Conservation (phyloP, 768 basidiomycete species). For the Trametes villosa region DNA sequence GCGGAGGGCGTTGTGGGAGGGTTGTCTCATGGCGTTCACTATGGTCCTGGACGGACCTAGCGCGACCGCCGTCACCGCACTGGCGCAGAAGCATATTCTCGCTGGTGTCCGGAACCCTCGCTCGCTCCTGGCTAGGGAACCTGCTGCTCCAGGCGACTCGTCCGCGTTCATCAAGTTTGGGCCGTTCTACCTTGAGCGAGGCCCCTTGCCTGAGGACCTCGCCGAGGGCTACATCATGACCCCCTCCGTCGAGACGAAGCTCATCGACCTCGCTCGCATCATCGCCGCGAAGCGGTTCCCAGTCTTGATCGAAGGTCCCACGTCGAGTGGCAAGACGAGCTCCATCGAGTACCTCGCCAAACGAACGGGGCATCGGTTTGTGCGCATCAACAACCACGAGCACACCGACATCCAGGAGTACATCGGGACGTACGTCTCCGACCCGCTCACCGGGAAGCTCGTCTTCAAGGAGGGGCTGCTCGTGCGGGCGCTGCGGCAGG, state of each 20-base stretch:
- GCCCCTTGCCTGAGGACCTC: constrained; percentile 63
- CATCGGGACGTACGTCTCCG: constrained; percentile 94
- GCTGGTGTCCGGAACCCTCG: constrained; percentile 77
- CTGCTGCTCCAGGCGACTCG: constrained; percentile 50
- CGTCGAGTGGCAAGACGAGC: constrained; percentile 96
- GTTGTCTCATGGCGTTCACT: constrained; percentile 96
- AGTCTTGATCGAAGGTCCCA: constrained; percentile 96
- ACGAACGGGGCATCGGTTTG: constrained; percentile 91
- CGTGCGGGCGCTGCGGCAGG: constrained; percentile 86
- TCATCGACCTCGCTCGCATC: constrained; percentile 93
- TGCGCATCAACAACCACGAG: constrained; percentile 99
- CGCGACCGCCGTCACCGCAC: constrained; percentile 60
- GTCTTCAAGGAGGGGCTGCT: constrained; percentile 94
- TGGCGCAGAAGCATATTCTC: constrained; percentile 81
- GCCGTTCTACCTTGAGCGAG: constrained; percentile 87
- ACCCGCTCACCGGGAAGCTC: constrained; percentile 89
- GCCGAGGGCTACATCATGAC: constrained; percentile 92
- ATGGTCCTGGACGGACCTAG: constrained; percentile 87
- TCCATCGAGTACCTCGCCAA: constrained; percentile 94
- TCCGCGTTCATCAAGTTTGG: constrained; percentile 82
- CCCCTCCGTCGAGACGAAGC: constrained; percentile 90
- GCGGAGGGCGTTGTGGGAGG: constrained; percentile 91
- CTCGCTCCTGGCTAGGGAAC: constrained; percentile 75
- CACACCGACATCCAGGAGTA: constrained; percentile 99
- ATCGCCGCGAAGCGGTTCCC: constrained; percentile 89